Base-by-base conservation (phyloP, 768 basidiomycete species). In the Lyophyllum semitale region DNA sequence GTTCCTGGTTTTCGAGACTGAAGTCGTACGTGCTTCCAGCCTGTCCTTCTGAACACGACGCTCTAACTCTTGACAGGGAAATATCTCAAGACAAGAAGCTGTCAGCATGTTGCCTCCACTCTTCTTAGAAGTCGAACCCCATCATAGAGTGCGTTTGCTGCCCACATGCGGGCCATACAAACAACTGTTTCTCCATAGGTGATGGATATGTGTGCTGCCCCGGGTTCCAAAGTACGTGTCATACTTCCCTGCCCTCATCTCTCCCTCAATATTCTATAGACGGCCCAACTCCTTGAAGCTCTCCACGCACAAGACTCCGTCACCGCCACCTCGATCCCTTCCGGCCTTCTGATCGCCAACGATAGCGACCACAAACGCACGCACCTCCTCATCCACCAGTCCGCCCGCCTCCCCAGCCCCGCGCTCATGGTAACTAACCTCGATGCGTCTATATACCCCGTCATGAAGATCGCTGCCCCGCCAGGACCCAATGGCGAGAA, bases 61-160 rank as follows among this genome's bases (percentile, higher is more conserved):
- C 33, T n/a, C 42, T 47, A 0, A 11, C 22, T 37, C 45, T 37
- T 47, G 37, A 12, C 61, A 95, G 93, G 95, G 97, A 44, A 99
- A 99, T 63, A 80, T 98, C 44, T 96, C 94, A 11, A 78, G 97
- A 20, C 95, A 98, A 70, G 97, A 99, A 71, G 95, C 93, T 17
- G 97, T 99, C 54, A 96, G 93, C 68, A 99, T 99, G 97, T 77
- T 99, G n/a, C 97, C 97, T 5, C 96, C 97, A 0, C 81, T 99
- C 2, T 87, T 98, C 62, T 83, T 99, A 30, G 91, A 94, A 52
- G 93, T 98, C n/a, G 79, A 92, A 64, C 93, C 97, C 0, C 90
- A 97, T 67, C 96, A 98, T 68, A 78, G 76, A 63, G 90, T 86
- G 17, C 37, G 8, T 45, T 49, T 29, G 8, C 47, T 7, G 35